phyloP scores from a whole-genome alignment of 2,329 filamentous ascomycete genomes.

The Fusarium miscanthi region DNA sequence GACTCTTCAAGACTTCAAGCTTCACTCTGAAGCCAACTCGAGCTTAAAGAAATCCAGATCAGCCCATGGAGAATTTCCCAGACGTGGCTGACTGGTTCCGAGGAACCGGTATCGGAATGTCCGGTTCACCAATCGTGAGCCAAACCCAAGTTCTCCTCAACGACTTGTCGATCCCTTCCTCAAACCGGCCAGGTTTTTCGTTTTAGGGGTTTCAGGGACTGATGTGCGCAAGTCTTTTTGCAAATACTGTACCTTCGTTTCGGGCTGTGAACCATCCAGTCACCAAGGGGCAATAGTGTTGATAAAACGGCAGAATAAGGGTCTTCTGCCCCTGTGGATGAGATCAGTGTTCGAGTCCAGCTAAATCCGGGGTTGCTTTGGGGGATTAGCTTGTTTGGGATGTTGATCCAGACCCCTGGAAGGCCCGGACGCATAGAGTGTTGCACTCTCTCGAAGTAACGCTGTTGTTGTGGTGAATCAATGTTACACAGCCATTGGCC shows the following conservation, averaged over 20 bases:
- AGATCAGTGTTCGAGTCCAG: slow-evolving; percentile 12
- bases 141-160: neutral
- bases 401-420: slow-evolving; percentile 2
- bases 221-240: slow-evolving; percentile 4
- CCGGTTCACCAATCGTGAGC: slow-evolving; percentile 1
- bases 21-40: neutral
- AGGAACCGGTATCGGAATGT: slow-evolving; percentile 14
- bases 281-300: neutral
- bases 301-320: neutral
- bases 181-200: neutral
- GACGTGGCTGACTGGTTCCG: neutral
- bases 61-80: neutral
- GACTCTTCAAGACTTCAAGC: neutral
- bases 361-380: slow-evolving; percentile 33
- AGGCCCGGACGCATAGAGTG: neutral
- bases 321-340: slow-evolving; percentile 22
- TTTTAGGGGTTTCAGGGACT: neutral
- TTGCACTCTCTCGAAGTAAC: slow-evolving; percentile 11
- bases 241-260: neutral
- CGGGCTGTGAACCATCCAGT: neutral
- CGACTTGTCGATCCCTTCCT: slow-evolving; percentile 12
- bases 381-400: slow-evolving; percentile 4
- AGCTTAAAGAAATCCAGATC: neutral
- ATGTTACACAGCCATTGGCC: slow-evolving; percentile 3
- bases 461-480: slow-evolving; percentile 26